Evolutionary conservation across 768 basidiomycete genomes (phyloP), one percentile per base, ranked within the genome.

Genomic region (Boletus rex-veris): DNA sequence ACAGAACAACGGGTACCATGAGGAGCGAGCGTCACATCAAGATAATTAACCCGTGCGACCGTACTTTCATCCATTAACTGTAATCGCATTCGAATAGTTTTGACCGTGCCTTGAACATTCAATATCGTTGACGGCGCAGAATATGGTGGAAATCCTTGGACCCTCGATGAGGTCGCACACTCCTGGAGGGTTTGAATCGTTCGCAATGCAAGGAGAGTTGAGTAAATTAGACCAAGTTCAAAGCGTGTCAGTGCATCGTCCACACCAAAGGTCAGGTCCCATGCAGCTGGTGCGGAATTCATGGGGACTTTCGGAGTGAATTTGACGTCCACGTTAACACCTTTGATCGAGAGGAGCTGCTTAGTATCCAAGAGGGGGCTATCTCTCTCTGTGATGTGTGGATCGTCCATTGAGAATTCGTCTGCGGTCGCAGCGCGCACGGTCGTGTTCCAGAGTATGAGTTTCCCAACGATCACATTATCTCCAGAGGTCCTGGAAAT

Each of bases 151-250:
- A 63, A 48, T 45, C 48, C 55, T 45, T 64, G 50, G 30, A 60
- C 31, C 26, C 54, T 45, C 4, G 68, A 60, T 19, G 50, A 57
- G 26, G 41, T 50, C 36, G 53, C 53, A 53, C 61, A 62, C 21
- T 63, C 61, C 5, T 60, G 39, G 26, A 90, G 64, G 1, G 68
- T 64, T 55, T 75, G 69, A 14, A 87, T 30, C 3, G 82, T 82
- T 43, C 79, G 77, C 8, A 77, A 46, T 10, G 85, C 88, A 45
- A 92, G 77, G 40, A 93, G 73, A 15, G 75, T 61, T 60, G 83
- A 85, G 65, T 94, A 94, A 30, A 86, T 73, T 64, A 88, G 83
- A 15, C 81, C 80, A 50, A 90, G 69, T 60, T 83, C 79, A 54
- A 91, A 75, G 41, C 73, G 73, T 7, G 75, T 74, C 35, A 76